Evolutionary conservation across 805 yeast genomes (phyloP).

Genomic region (Pachysolen tannophilus): DNA sequence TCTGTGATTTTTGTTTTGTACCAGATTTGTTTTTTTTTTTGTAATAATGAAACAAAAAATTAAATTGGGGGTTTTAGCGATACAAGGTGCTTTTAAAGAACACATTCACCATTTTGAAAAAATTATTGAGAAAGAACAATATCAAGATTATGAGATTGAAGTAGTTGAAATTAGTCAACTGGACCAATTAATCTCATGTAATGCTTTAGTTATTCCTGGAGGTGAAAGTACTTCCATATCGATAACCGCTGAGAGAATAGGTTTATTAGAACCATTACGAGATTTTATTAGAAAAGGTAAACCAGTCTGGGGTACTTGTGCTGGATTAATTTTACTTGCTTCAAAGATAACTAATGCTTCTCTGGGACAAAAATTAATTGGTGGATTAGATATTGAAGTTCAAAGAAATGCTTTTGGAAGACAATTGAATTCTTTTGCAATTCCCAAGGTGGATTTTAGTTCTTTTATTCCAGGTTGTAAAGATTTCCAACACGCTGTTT

Average conservation of each 20-base stretch:
- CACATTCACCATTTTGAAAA: conserved; percentile 45
- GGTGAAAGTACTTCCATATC: conserved; percentile 70
- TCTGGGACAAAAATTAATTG: conserved; percentile 46
- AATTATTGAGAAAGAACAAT: conserved; percentile 23
- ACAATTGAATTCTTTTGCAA: conserved; percentile 64
- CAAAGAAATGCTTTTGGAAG: conserved; percentile 74
- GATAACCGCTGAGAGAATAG: conserved; percentile 58
- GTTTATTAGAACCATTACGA: conserved; percentile 45
- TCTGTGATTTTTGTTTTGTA: no score
- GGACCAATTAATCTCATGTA: conserved; percentile 40
- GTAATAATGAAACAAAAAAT: conserved; percentile 4
- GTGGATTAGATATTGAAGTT: conserved; percentile 58
- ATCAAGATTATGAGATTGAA: conserved; percentile 21
- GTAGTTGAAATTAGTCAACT: conserved; percentile 44
- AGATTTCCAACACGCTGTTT: conserved; percentile 36
- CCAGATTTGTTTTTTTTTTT: background rate
- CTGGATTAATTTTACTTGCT: conserved; percentile 67
- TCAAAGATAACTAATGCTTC: conserved; percentile 43
- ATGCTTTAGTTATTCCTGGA: conserved; percentile 61
- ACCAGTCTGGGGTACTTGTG: conserved; percentile 83
- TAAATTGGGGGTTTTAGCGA: conserved; percentile 60
- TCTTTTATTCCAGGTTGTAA: conserved; percentile 30
- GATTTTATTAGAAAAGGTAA: conserved; percentile 40
- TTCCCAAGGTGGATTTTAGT: conserved; percentile 32
- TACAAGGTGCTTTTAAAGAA: conserved; percentile 75